Base-by-base conservation (phyloP, 73 alveolate species). In the Blepharisma japonicum region DNA sequence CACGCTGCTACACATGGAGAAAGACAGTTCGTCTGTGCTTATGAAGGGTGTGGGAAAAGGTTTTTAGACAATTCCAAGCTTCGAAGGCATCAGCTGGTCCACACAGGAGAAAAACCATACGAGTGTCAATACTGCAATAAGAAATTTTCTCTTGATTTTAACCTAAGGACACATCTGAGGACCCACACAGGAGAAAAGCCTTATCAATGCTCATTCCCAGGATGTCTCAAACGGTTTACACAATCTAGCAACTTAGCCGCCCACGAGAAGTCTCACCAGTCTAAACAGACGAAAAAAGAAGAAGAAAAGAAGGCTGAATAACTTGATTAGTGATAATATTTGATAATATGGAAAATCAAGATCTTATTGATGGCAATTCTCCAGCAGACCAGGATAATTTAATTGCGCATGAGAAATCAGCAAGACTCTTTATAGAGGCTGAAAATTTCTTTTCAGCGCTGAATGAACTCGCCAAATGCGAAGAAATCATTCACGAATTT, bases 171-270 rank as follows among this genome's bases (percentile, higher is more conserved):
- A 8, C 98, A 93, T 77, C 70, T 86, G 80, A 81, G 97, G 76
- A 93, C 91, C 53, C 98, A 93, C 83, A 88, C 98, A 11, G 98
- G 98, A 2, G 98, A 93, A 79, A 93, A 90, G 79, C 98, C 98
- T 6, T 93, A 93, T 81, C 86, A 90, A 6, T 93, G 98, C 56
- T 61, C 77, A 45, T 88, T n/a, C 53, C 50, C 47, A 50, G 96
- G 97, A 14, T 93, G 98, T 87, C 79, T 80, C 81, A 91, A 93
- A 81, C 78, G 97, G 80, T 93, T 93, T 78, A 90, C 95, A 51
- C 93, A 93, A 82, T 68, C 90, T 48, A 74, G 92, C 55, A 90
- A 90, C 81, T 83, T 93, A 45, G 87, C 96, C 46, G 97, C 97
- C n/a, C 98, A 93, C 82, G 97, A 93, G 87, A 87, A 85, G 80